phyloP scores from a whole-genome alignment of 177 flowering plant genomes.

The Vitis hybrid region DNA sequence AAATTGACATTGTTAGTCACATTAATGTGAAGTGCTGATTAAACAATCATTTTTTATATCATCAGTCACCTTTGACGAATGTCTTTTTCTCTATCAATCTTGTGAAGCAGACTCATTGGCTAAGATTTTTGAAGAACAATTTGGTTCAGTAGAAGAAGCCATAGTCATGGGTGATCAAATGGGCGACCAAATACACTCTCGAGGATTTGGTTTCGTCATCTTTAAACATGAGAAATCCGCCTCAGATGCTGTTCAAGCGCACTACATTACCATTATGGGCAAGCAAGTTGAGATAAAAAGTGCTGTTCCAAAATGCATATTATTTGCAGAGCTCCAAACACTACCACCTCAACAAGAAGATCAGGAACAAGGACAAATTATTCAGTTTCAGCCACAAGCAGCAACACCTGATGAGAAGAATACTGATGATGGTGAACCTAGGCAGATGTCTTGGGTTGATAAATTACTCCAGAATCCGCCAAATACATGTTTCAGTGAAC shows the following conservation, averaged over 20 bases:
- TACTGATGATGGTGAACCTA: slow-evolving; percentile 15
- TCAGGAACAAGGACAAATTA: slow-evolving; percentile 3
- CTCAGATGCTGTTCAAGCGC: slow-evolving; percentile 47
- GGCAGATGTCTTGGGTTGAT: slow-evolving; percentile 31
- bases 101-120: slow-evolving; percentile 36
- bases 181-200: slow-evolving; percentile 32
- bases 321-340: slow-evolving; percentile 17
- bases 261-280: slow-evolving; percentile 37
- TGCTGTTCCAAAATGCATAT: slow-evolving; percentile 28
- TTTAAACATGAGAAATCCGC: slow-evolving; percentile 48
- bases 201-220: slow-evolving; percentile 61
- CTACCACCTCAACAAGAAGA: slow-evolving; percentile 13
- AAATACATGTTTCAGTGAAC: background rate
- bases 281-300: slow-evolving; percentile 57
- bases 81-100: background rate
- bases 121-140: slow-evolving; percentile 38
- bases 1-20: background rate
- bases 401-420: slow-evolving; percentile 6
- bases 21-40: too few relatives aligned
- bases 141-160: slow-evolving; percentile 60
- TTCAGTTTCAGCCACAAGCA: background rate
- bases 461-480: slow-evolving; percentile 17
- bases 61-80: background rate
- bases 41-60: background rate
- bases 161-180: slow-evolving; percentile 27